Evolutionary conservation across 768 basidiomycete genomes (phyloP), one percentile per base, ranked within the genome.

Genomic region (Mycena amicta): DNA sequence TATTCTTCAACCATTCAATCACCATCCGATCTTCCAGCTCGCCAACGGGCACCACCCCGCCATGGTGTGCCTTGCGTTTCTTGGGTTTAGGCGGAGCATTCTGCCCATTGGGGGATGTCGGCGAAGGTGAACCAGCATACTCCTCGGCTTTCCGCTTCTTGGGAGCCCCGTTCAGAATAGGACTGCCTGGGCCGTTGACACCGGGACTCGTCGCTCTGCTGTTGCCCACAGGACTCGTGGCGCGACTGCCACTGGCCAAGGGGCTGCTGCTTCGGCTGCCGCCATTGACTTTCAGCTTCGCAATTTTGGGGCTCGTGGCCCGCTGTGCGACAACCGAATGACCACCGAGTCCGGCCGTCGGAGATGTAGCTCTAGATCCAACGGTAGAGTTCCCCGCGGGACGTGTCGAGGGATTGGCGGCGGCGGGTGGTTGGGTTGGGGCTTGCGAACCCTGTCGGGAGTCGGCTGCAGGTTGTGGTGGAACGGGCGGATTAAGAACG

Each of bases 311-410:
- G 60, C 90, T 92, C 1, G 91, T 93, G 3, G 92, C 92, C 18
- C 92, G 85, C 72, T 89, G 89, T 2, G 92, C 92, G 16, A 95
- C 83, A 23, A 90, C 68, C 2, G 88, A 90, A 72, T 92, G 90
- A 0, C 91, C 92, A 33, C 89, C 86, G 62, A 87, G 78, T 27
- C 79, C 77, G 40, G 81, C 73, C 11, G 74, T 75, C 8, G 87
- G 88, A 2, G 89, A 90, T 25, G 79, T 82, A 13, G 85, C 80
- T 33, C 82, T 83, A 28, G 89, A 87, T 53, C 72, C 77, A n/a
- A n/a, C n/a, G 13, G 74, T 62, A 61, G 43, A 45, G 61, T 57
- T 63, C 23, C 66, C 65, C 60, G 74, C 67, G 28, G 79, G 68
- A n/a, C n/a, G n/a, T n/a, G n/a, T n/a, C n/a, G n/a, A n/a, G 49